Evolutionary conservation across 306 rosid species (phyloP).

Genomic region (Castanopsis chinensis): DNA sequence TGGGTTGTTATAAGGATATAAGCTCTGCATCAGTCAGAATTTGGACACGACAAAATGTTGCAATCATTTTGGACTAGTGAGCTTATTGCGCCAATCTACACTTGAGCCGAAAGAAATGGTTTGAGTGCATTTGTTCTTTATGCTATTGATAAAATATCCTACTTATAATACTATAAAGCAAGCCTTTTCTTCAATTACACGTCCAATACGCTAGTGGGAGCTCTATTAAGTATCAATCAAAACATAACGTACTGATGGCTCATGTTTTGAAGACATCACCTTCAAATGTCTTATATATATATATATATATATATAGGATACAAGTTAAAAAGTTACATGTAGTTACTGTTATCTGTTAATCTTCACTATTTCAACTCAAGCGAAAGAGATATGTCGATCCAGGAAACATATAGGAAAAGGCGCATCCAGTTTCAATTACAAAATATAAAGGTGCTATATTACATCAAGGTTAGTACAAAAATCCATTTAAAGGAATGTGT

Average conservation of each 20-base stretch:
- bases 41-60: slow-evolving; percentile 33
- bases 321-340: not conserved
- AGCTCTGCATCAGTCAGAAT: slow-evolving; percentile 15
- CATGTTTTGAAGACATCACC: slow-evolving; percentile 12
- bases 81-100: slow-evolving; percentile 44
- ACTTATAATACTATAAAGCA: slow-evolving; percentile 26
- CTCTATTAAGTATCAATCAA: not conserved
- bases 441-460: slow-evolving; percentile 46
- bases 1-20: slow-evolving; percentile 33
- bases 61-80: slow-evolving; percentile 28
- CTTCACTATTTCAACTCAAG: slow-evolving; percentile 12
- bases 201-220: slow-evolving; percentile 20
- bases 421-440: not conserved
- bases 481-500: slow-evolving; percentile 40
- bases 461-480: slow-evolving; percentile 41
- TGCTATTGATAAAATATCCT: slow-evolving; percentile 31
- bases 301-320: slow-evolving; percentile 3
- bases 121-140: slow-evolving; percentile 40
- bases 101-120: slow-evolving; percentile 70
- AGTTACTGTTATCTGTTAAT: slow-evolving; percentile 8
- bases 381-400: not conserved
- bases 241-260: slow-evolving; percentile 6
- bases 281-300: not conserved
- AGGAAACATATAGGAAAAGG: slow-evolving; percentile 4
- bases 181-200: slow-evolving; percentile 38